phyloP scores from a whole-genome alignment of 225 moss, liverwort and hornwort species.

The Marchantia paleacea region DNA sequence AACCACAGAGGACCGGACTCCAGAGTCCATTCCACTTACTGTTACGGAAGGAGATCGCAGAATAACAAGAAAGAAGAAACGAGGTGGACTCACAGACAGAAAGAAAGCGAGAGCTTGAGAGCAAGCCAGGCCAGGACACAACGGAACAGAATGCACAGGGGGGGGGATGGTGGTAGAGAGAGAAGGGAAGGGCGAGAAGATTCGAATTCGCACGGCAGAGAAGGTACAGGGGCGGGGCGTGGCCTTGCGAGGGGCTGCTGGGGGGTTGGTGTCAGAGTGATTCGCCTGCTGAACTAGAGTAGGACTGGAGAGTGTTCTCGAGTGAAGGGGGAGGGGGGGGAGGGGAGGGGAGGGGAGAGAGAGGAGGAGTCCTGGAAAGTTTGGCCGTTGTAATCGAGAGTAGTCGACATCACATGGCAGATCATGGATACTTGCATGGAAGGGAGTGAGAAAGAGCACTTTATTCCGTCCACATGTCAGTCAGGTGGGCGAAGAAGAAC shows the following conservation, averaged over 20 bases:
- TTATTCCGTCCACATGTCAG: constrained; percentile 17
- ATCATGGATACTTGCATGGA: constrained; percentile 11
- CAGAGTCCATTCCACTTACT: too few species aligned
- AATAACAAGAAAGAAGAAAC: background rate
- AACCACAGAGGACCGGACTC: too few species aligned
- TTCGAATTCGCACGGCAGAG: too few species aligned
- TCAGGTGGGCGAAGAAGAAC: constrained; percentile 17
- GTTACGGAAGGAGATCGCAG: background rate
- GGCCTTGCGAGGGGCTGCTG: too few species aligned
- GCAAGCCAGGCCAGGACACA: background rate
- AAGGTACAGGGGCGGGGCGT: too few species aligned
- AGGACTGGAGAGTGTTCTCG: background rate
- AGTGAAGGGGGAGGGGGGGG: background rate
- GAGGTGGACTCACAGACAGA: background rate
- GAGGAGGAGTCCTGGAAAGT: background rate
- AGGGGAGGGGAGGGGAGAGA: background rate
- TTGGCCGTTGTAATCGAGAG: background rate
- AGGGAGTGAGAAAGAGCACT: constrained; percentile 1
- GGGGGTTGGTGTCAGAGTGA: too few species aligned
- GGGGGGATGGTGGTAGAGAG: background rate
- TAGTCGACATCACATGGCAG: background rate
- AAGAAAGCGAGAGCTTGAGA: background rate
- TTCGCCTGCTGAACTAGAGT: too few species aligned
- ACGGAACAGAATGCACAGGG: background rate
- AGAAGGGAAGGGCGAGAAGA: background rate